These are phyloP conservation scores for Flagelloscypha sp. DNA, from an alignment of 768 basidiomycete genomes.

Conservation along the genomic window DNA sequence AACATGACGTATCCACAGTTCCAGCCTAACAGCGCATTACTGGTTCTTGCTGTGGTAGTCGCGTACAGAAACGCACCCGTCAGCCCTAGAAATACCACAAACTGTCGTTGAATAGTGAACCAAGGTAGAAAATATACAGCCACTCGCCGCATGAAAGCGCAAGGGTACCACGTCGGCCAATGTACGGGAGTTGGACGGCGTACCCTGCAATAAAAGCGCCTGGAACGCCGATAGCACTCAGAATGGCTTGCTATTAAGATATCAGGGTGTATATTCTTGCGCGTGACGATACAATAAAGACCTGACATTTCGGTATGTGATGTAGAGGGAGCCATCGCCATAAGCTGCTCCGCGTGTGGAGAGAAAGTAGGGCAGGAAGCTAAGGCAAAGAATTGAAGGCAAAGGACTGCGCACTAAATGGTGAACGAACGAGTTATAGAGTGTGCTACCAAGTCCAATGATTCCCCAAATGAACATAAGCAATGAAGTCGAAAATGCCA, in stretches of 20 bases:
- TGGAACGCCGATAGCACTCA: constrained; percentile 61
- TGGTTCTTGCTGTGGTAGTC: constrained; percentile 66
- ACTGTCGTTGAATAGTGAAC: constrained; percentile 35
- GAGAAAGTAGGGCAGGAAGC: constrained; percentile 18
- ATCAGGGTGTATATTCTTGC: background rate
- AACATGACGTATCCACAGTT: constrained; percentile 69
- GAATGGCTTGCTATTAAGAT: constrained; percentile 50
- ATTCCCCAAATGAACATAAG: constrained; percentile 51
- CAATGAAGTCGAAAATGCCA: constrained; percentile 60
- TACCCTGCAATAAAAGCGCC: constrained; percentile 67
- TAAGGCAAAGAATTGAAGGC: constrained; percentile 13
- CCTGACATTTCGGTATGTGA: constrained; percentile 64
- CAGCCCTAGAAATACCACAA: constrained; percentile 32
- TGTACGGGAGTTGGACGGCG: constrained; percentile 53
- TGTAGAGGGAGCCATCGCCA: constrained; percentile 60
- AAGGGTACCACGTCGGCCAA: constrained; percentile 64
- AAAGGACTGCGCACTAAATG: constrained; percentile 11
- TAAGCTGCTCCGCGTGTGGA: constrained; percentile 59
- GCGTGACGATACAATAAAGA: background rate
- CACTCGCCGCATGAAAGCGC: constrained; percentile 54
- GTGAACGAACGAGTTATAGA: constrained; percentile 45
- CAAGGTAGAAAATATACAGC: constrained; percentile 6
- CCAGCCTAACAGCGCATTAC: constrained; percentile 65
- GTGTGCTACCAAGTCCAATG: constrained; percentile 70
- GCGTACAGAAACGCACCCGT: constrained; percentile 71